These are phyloP conservation scores for Chaetomium fimeti DNA, from an alignment of 495 filamentous ascomycete genomes.

Conservation along the genomic window DNA sequence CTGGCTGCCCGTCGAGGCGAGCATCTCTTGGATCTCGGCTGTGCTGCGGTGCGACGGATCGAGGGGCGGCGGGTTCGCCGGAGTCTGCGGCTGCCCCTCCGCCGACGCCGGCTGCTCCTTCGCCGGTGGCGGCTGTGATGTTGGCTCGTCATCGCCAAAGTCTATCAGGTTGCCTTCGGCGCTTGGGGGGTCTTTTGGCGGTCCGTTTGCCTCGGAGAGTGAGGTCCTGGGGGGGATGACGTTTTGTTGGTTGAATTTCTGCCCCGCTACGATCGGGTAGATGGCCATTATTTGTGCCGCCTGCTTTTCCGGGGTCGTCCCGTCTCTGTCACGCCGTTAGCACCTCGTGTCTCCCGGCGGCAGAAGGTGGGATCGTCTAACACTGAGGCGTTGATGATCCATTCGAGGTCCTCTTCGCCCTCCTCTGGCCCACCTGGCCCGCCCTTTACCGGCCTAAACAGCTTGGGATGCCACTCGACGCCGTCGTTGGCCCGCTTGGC, in stretches of 20 bases:
- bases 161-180: constrained; percentile 45
- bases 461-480: constrained; percentile 81
- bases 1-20: too few species aligned
- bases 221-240: constrained; percentile 40
- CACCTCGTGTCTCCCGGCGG: not conserved
- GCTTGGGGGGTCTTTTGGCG: constrained; percentile 14
- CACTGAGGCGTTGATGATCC: constrained; percentile 89
- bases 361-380: constrained; percentile 45
- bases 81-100: not conserved
- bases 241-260: constrained; percentile 48
- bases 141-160: constrained; percentile 41
- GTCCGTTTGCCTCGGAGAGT: constrained; percentile 13
- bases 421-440: constrained; percentile 73
- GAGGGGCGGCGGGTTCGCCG: constrained; percentile 18
- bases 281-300: constrained; percentile 82
- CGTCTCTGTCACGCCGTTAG: constrained; percentile 51
- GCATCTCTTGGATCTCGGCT: too few species aligned
- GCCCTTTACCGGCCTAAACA: constrained; percentile 74
- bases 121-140: not conserved
- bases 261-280: constrained; percentile 79
- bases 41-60: constrained; percentile 28
- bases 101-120: not conserved
- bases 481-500: constrained; percentile 76
- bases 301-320: constrained; percentile 67
- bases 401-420: constrained; percentile 85